Percentiles rank a stretch among this genome's conserved stretches.
Conservation (phyloP, 306 rosid species). For the Prunus mongolica region DNA sequence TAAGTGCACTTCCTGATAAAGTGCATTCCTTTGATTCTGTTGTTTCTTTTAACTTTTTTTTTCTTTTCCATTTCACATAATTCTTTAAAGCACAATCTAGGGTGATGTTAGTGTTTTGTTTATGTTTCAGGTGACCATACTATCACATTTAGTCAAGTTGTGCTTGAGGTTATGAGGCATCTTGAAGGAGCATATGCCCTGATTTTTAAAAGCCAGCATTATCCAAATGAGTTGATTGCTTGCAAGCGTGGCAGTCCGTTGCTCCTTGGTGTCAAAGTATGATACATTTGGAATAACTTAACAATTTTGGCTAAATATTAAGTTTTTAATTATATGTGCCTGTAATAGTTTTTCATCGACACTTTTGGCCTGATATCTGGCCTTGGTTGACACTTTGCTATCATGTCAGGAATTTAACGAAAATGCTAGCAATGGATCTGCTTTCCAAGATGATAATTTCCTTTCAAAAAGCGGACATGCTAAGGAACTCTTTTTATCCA, state of each 20-base stretch:
- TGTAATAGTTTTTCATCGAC: not conserved
- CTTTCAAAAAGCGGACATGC: conserved; percentile 73
- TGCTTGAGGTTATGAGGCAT: conserved; percentile 98
- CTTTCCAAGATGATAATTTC: conserved; percentile 76
- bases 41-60: not conserved
- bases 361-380: not conserved
- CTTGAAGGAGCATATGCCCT: conserved; percentile 99
- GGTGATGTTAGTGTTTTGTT: conserved; percentile 29
- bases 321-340: not conserved
- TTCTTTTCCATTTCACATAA: not conserved
- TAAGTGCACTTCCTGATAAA: not conserved
- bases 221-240: conserved; percentile 96
- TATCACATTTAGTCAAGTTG: conserved; percentile 92
- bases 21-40: not conserved
- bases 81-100: conserved; percentile 7
- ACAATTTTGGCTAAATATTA: conserved; percentile 3
- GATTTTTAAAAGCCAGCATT: conserved; percentile 85
- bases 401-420: conserved; percentile 66
- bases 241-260: conserved; percentile 99
- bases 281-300: conserved; percentile 19
- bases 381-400: conserved; percentile 17
- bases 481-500: conserved; percentile 87
- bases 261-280: conserved; percentile 91
- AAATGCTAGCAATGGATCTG: conserved; percentile 56
- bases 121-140: conserved; percentile 60